Base-by-base conservation (phyloP, 2,329 filamentous ascomycete species). In the Cordyceps sp. region DNA sequence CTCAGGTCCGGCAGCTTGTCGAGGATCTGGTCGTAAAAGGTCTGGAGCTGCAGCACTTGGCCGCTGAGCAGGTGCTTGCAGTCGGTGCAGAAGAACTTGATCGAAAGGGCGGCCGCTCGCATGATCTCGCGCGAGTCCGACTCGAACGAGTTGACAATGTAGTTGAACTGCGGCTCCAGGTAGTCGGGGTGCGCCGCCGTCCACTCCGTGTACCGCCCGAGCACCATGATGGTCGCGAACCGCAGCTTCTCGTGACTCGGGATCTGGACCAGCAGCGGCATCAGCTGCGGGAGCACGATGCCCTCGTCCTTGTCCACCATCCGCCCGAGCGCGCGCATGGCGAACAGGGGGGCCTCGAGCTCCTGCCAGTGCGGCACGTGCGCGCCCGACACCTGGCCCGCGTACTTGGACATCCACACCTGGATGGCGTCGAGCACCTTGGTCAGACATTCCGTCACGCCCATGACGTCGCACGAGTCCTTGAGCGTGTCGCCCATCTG, bases 401-500 rank as follows among this genome's bases (percentile, higher is more conserved):
- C 86, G 47, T 93, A 85, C 35, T 76, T 78, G 36, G 73, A 71
- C 51, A 86, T 88, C 88, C 92, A 98, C 20, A 75, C 49, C 52
- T 93, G 79, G 43, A 98, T 92, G 36, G 83, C 64, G 14, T 78
- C 63, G 42, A 92, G 84, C 6, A 92, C 80, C 55, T 98, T 98
- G 41, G 73, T 74, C 29, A 98, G 64, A 45, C 90, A 96, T 39
- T 93, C 82, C 1, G 83, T 79, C 10, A 93, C 82, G 9, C 88
- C 88, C 61, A 98, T 85, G 26, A 98, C 88, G 50, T 94, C 82
- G 54, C 90, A 98, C 33, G 83, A 83, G 48, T 98, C 90, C 57
- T 98, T 98, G 31, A 98, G 68, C 0, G 93, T 92, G 50, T 98
- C 92, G 23, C 90, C 90, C 84, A 98, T 96, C 33, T 84, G 76